Evolutionary conservation across 305 asterid species (phyloP), one percentile per base, ranked within the genome.

Genomic region (Caryopteris hybrid): DNA sequence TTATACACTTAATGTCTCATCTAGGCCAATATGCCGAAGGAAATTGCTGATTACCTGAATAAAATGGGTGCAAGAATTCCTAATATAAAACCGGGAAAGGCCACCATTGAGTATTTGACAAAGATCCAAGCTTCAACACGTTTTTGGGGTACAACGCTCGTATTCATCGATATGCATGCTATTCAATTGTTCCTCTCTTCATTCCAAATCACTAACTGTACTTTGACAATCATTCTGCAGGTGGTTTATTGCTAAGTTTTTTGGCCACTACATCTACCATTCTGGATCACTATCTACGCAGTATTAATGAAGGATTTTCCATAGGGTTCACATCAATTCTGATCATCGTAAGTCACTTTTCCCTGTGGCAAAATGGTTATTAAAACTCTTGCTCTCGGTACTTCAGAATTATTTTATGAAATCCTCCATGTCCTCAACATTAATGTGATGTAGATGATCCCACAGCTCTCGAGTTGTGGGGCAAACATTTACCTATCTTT

Each of bases 51-150:
- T 76, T 93, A 93, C 81, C 84, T 93, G 68, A 93, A 93, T 76
- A 93, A 93, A 84, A 93, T 93, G 91, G 95, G 96, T 5, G 97
- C 97, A 38, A 82, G 97, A 79, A 85, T 93, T 75, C 97, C 97
- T 25, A 82, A 80, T 57, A 79, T 91, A 74, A 93, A 93, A 79
- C 99, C 99, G 3, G 99, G 99, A 78, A 90, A 86, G 78, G 96
- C 97, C 66, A 91, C 99, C 38, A 80, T 93, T 2, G 97, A 91
- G 79, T 91, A 91, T 78, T 74, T 93, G 78, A 88, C 95, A 16
- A 89, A 88, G 81, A 79, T 93, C 78, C 99, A 93, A 84, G 92
- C 95, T 50, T 93, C 99, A 27, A 90, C 99, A 10, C 99, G 97
- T 50, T 91, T 93, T 72, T 93, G 99, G 99, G 99, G 99, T 93